Evolutionary conservation across 306 rosid species (phyloP).

Genomic region (Acacia crassicarpa): DNA sequence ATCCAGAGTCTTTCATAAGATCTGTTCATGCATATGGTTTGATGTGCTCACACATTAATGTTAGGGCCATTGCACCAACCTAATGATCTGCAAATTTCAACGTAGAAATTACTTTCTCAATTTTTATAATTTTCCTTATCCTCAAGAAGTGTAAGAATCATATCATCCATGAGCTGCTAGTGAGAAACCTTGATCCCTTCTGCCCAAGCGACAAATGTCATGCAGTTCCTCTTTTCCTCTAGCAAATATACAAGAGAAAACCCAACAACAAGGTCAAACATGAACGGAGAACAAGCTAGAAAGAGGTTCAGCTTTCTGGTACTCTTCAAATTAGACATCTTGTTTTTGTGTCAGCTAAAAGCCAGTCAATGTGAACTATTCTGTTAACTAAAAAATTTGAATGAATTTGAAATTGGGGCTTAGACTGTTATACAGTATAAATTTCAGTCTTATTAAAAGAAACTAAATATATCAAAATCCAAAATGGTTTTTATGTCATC

Average conservation of each 20-base stretch:
- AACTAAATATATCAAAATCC: not conserved
- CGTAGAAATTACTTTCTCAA: not conserved
- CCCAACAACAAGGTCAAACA: not conserved
- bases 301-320: not conserved
- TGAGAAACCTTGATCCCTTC: not conserved
- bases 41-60: constrained; percentile 8
- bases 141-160: not conserved
- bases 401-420: not conserved
- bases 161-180: not conserved
- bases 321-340: not conserved
- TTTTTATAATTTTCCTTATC: not conserved
- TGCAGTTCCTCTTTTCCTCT: not conserved
- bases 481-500: not conserved
- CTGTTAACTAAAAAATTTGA: not conserved
- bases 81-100: not conserved
- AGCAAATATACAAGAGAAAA: not conserved
- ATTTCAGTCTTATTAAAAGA: not conserved
- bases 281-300: not conserved
- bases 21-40: constrained; percentile 2
- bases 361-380: not conserved
- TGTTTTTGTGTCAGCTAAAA: not conserved
- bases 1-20: not conserved
- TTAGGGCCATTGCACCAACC: not conserved
- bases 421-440: not conserved
- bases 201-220: not conserved